Conservation (phyloP, 331 rosid genomes). For the Pyrus hybrid region DNA sequence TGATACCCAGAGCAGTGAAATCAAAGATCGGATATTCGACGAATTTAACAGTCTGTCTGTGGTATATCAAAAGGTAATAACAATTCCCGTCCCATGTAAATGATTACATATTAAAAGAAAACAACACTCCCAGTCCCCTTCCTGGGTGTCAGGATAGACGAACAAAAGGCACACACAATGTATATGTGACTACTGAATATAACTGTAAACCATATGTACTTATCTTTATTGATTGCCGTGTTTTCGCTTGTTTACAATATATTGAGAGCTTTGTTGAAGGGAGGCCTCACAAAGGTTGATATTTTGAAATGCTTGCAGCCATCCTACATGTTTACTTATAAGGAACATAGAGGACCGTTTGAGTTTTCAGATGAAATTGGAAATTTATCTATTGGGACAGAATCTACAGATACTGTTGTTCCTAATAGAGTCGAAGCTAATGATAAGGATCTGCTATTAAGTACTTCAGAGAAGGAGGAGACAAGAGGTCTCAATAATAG, state of each 20-base stretch:
- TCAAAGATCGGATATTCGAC: slow-evolving; percentile 94
- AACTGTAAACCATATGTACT: neutral
- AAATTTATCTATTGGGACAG: slow-evolving; percentile 60
- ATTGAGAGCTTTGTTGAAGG: slow-evolving; percentile 1
- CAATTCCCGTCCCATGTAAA: neutral
- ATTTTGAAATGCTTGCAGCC: slow-evolving; percentile 61
- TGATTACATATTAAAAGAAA: neutral
- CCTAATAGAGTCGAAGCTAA: slow-evolving; percentile 85
- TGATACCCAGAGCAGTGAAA: slow-evolving; percentile 93
- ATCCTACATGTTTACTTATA: slow-evolving; percentile 96
- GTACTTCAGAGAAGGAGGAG: slow-evolving; percentile 80
- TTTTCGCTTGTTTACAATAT: neutral
- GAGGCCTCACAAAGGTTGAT: slow-evolving; percentile 15
- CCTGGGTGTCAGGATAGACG: neutral
- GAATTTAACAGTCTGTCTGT: slow-evolving; percentile 97
- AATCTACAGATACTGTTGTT: slow-evolving; percentile 61
- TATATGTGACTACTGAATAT: neutral
- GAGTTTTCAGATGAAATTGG: slow-evolving; percentile 92
- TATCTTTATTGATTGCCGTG: no score
- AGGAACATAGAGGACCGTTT: slow-evolving; percentile 86
- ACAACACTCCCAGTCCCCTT: neutral
- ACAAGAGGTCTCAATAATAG: slow-evolving; percentile 47
- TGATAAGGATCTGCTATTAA: slow-evolving; percentile 90
- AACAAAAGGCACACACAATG: neutral
- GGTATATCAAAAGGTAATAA: slow-evolving; percentile 76